Evolutionary conservation across 2,329 filamentous ascomycete genomes (phyloP), one percentile per base, ranked within the genome.

Genomic region (Xylariales sp.): DNA sequence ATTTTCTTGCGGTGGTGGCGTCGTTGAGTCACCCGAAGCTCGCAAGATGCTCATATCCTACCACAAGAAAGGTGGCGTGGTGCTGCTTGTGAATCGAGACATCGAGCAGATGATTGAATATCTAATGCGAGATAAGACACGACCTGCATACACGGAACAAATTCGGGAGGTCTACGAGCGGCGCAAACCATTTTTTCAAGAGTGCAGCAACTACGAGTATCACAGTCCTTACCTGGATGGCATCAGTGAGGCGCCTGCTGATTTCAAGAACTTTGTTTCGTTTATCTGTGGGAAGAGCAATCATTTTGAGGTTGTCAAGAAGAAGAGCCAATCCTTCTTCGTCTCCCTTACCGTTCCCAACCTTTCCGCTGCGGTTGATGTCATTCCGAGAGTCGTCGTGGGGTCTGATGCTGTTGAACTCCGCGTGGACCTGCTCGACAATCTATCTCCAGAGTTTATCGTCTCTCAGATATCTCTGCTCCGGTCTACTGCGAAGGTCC

Each of bases 161-260:
- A 95, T 96, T 69, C 84, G 88, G 66, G 81, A 81, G 8, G 91
- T 98, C 3, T 98, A 95, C 72, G 69, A 88, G 40, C 83, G 91
- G 37, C 82, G 93, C 25, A 93, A 89, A 60, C 85, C 83, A 4
- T 95, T 88, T 81, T 97, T 88, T 62, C 75, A 87, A 40, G 80
- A 91, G 59, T 97, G 93, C 70, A 96, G 90, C 68, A 98, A 95
- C 57, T 84, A 88, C 52, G 81, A 94, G 51, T 97, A 95, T 66
- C 86, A 91, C 66, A 95, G 87, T 59, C 88, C 88, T 35, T 80
- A 77, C 47, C 51, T 63, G 2, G 65, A 70, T 30, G 59, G 57
- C 10, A 54, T 72, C 15, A 59, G 55, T n/a, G 56, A 64, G 42
- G 48, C 76, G 19, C 70, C 83, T 25, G 66, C 78, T 33, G 85